Percentiles rank a stretch among this genome's conserved stretches.
These are phyloP conservation scores for Scheffersomyces cryptocercus DNA, from an alignment of 1,139 yeast species.

Conservation along the genomic window DNA sequence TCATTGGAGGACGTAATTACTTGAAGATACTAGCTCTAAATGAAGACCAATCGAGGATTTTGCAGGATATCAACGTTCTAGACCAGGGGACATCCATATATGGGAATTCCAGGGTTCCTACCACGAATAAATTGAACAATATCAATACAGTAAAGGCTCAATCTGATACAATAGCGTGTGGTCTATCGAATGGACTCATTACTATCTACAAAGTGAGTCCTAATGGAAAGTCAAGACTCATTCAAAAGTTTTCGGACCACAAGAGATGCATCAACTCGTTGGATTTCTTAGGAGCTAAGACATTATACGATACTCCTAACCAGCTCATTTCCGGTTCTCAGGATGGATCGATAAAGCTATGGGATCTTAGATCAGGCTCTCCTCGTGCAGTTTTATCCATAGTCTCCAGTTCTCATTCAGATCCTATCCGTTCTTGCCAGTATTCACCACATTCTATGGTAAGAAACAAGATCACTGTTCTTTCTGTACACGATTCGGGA, in stretches of 20 bases:
- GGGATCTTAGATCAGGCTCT: constrained; percentile 73
- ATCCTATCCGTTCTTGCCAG: constrained; percentile 64
- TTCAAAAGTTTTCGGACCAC: constrained; percentile 63
- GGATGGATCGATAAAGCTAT: constrained; percentile 83
- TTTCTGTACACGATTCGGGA: constrained; percentile 86
- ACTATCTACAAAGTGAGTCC: constrained; percentile 33
- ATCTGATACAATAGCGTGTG: constrained; percentile 42
- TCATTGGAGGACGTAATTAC: constrained; percentile 61
- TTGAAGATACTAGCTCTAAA: constrained; percentile 50
- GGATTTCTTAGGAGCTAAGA: constrained; percentile 47
- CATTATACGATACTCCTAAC: constrained; percentile 52
- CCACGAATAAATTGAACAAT: constrained; percentile 39
- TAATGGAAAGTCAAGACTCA: constrained; percentile 40
- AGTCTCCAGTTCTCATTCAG: constrained; percentile 54
- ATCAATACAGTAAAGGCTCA: constrained; percentile 42
- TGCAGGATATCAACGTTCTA: constrained; percentile 47
- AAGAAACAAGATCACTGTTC: constrained; percentile 33
- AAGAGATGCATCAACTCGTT: constrained; percentile 80
- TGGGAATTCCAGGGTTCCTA: constrained; percentile 37
- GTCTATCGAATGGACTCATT: constrained; percentile 42
- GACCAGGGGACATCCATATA: constrained; percentile 43
- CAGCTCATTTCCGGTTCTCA: constrained; percentile 82
- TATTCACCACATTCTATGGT: constrained; percentile 52
- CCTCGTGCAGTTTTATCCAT: constrained; percentile 48
- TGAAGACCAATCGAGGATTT: constrained; percentile 36